Evolutionary conservation across 192 early-diverging fungal genomes (phyloP).

Genomic region (Linnemannia exigua): DNA sequence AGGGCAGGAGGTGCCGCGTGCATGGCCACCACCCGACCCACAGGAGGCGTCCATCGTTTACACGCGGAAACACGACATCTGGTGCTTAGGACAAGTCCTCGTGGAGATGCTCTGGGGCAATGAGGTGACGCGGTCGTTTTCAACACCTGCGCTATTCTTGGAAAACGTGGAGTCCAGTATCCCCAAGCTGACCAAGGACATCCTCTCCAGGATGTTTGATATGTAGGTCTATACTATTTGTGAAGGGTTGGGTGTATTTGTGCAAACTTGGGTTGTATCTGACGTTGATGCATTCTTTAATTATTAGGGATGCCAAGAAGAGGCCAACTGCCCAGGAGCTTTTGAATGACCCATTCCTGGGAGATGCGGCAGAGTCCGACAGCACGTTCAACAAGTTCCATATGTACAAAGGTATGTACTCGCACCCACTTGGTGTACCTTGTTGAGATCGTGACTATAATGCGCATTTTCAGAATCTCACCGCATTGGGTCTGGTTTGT

Average conservation of each 20-base stretch:
- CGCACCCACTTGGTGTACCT: constrained; percentile 25
- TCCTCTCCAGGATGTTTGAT: constrained; percentile 73
- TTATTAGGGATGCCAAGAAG: constrained; percentile 71
- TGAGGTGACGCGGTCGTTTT: constrained; percentile 67
- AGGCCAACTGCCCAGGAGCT: constrained; percentile 83
- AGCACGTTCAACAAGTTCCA: constrained; percentile 56
- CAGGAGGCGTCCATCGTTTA: constrained; percentile 72
- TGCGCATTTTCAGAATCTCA: neutral
- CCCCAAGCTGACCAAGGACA: constrained; percentile 60
- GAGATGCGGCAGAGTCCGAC: constrained; percentile 52
- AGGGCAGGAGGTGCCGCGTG: constrained; percentile 21
- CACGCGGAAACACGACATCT: constrained; percentile 82
- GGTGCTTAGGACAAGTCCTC: constrained; percentile 75
- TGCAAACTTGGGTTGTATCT: neutral
- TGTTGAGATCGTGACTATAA: constrained; percentile 11
- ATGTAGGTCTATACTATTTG: constrained; percentile 7
- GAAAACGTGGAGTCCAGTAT: constrained; percentile 62
- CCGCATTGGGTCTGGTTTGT: neutral
- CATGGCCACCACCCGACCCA: constrained; percentile 72
- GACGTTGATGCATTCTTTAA: neutral
- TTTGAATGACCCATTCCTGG: constrained; percentile 79
- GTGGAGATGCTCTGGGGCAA: constrained; percentile 81
- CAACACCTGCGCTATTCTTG: constrained; percentile 65
- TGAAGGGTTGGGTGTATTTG: neutral
- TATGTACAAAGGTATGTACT: constrained; percentile 54